Percentiles rank a stretch among this genome's conserved stretches.
These are phyloP conservation scores for Torulaspora microellipsoides DNA, from an alignment of 805 yeast species.

Conservation along the genomic window DNA sequence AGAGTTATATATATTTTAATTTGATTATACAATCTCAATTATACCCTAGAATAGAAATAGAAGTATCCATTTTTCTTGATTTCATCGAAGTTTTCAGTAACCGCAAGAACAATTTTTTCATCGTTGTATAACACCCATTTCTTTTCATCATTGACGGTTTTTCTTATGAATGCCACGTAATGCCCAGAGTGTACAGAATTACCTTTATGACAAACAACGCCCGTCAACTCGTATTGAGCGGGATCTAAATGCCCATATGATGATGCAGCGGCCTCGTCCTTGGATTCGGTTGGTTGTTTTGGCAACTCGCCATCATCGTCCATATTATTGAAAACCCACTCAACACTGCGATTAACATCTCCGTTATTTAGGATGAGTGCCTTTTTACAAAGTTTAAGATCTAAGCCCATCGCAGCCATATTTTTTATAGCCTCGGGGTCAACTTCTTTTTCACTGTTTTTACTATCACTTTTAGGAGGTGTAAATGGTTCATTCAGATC, in stretches of 20 bases:
- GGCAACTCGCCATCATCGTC: constrained; percentile 65
- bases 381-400: constrained; percentile 57
- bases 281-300: constrained; percentile 15
- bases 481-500: constrained; percentile 64
- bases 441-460: constrained; percentile 1
- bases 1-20: no score
- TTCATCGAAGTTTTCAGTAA: constrained; percentile 41
- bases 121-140: constrained; percentile 83
- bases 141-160: constrained; percentile 34
- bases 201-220: constrained; percentile 86
- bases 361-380: constrained; percentile 59
- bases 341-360: constrained; percentile 74
- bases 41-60: constrained; percentile 31
- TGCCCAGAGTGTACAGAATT: constrained; percentile 88
- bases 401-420: constrained; percentile 68
- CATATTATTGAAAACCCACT: constrained; percentile 84
- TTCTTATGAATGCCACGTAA: constrained; percentile 71
- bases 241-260: constrained; percentile 15
- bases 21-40: not conserved
- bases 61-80: constrained; percentile 47
- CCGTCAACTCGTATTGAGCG: constrained; percentile 40
- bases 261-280: not conserved
- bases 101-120: constrained; percentile 71
- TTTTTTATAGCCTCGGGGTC: constrained; percentile 27
- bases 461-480: constrained; percentile 21